These are phyloP conservation scores for Chalaropsis ovoidea DNA, from an alignment of 2,329 filamentous ascomycete genomes.

Conservation along the genomic window DNA sequence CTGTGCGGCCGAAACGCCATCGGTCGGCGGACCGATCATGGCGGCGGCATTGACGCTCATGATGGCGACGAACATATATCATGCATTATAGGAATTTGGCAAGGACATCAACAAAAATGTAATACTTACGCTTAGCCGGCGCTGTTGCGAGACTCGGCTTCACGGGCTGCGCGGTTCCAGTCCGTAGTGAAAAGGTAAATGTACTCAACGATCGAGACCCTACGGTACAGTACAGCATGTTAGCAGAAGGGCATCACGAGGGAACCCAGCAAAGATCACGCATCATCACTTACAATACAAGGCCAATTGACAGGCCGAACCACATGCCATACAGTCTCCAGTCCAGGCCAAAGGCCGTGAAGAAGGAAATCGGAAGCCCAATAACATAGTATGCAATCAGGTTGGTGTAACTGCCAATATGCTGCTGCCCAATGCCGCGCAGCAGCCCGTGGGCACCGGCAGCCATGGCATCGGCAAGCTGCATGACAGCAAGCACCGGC, in stretches of 20 bases:
- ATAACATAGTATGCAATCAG: slow-evolving; percentile 77
- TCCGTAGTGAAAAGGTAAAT: slow-evolving; percentile 43
- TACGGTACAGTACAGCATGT: slow-evolving; percentile 29
- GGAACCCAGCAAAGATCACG: not conserved
- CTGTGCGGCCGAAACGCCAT: too few relatives aligned
- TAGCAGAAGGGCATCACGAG: not conserved
- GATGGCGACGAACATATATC: not conserved
- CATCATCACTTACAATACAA: slow-evolving; percentile 44
- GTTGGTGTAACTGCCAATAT: slow-evolving; percentile 82
- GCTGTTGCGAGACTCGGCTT: slow-evolving; percentile 44
- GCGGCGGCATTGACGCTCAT: not conserved
- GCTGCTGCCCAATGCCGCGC: slow-evolving; percentile 76
- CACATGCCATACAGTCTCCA: slow-evolving; percentile 77
- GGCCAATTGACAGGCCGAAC: slow-evolving; percentile 64
- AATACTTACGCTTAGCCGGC: slow-evolving; percentile 32
- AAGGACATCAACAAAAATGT: not conserved
- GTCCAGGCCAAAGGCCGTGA: slow-evolving; percentile 61
- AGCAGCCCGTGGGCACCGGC: slow-evolving; percentile 75
- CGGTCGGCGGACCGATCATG: too few relatives aligned
- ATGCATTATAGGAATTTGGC: not conserved
- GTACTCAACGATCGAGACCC: slow-evolving; percentile 46
- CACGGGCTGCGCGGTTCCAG: slow-evolving; percentile 44
- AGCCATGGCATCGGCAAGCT: slow-evolving; percentile 75
- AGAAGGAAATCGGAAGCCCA: slow-evolving; percentile 74
- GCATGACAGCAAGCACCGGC: slow-evolving; percentile 76